These are phyloP conservation scores for Globisporangium carolinianum DNA, from an alignment of 352 stramenopile genomes.

Conservation along the genomic window DNA sequence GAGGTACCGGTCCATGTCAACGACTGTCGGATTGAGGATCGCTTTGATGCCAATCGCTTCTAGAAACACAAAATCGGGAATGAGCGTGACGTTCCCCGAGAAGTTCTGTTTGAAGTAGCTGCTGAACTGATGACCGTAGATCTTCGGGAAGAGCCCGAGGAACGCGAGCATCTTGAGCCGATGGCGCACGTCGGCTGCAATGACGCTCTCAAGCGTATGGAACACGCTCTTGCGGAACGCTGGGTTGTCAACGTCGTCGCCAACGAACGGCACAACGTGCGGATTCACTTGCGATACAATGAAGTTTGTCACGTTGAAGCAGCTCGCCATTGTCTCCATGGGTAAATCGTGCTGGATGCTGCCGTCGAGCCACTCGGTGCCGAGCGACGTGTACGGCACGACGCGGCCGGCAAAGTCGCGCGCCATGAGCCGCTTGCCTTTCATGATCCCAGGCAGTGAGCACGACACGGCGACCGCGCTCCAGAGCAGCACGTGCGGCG, in stretches of 20 bases:
- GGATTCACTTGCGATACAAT: constrained; percentile 89
- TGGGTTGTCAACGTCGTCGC: constrained; percentile 80
- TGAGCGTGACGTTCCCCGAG: constrained; percentile 94
- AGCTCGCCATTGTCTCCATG: constrained; percentile 91
- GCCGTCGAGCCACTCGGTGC: constrained; percentile 91
- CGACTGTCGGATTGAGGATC: constrained; percentile 72
- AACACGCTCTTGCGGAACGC: constrained; percentile 58
- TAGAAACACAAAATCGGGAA: constrained; percentile 84
- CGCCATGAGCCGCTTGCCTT: constrained; percentile 78
- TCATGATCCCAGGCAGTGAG: constrained; percentile 90
- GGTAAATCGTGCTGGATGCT: constrained; percentile 89
- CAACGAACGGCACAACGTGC: constrained; percentile 89
- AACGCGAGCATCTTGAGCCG: constrained; percentile 72
- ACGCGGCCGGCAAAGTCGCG: constrained; percentile 76
- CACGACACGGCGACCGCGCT: constrained; percentile 89
- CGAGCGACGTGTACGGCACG: constrained; percentile 88
- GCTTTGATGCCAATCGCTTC: constrained; percentile 77
- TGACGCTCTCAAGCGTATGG: constrained; percentile 81
- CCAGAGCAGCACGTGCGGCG: constrained; percentile 88
- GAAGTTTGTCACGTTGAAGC: constrained; percentile 93
- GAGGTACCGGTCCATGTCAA: constrained; percentile 73
- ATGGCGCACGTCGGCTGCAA: constrained; percentile 54
- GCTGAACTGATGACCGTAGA: constrained; percentile 74
- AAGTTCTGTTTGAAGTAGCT: constrained; percentile 92
- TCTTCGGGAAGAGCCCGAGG: constrained; percentile 82